phyloP scores from a whole-genome alignment of 352 stramenopile species.

The Phytophthora podocarpi region DNA sequence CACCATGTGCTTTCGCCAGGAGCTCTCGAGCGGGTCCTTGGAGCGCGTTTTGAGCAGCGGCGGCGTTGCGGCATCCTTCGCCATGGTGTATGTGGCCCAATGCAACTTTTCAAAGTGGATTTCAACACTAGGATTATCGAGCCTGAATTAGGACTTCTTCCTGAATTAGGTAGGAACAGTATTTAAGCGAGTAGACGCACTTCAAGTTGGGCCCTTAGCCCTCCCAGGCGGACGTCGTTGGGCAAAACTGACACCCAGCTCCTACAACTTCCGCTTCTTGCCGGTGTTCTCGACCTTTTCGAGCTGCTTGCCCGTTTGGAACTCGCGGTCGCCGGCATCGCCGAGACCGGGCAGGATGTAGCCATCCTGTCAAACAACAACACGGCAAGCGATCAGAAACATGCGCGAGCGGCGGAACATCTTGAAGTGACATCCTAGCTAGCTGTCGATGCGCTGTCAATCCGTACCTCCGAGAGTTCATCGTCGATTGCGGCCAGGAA shows the following conservation, averaged over 20 bases:
- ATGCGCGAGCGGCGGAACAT: constrained; percentile 13
- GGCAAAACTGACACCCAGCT: no score
- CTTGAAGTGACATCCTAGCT: constrained; percentile 32
- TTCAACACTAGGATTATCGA: no score
- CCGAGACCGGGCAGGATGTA: constrained; percentile 85
- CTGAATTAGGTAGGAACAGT: neutral
- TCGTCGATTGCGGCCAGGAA: constrained; percentile 82
- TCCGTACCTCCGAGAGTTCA: constrained; percentile 65
- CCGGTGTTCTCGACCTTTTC: constrained; percentile 36
- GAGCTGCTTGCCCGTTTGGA: constrained; percentile 68
- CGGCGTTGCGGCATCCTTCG: constrained; percentile 37
- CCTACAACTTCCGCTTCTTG: constrained; percentile 73
- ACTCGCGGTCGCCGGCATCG: constrained; percentile 85
- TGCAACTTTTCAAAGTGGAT: constrained; percentile 25
- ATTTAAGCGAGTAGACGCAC: no score
- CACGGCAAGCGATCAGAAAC: constrained; percentile 27
- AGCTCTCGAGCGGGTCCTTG: constrained; percentile 87
- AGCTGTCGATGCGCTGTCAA: neutral
- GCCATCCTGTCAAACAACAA: constrained; percentile 52
- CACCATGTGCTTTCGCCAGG: constrained; percentile 88
- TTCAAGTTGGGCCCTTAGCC: constrained; percentile 6
- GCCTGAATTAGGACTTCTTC: no score
- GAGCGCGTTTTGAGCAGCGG: constrained; percentile 71
- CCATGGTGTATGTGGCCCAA: constrained; percentile 7
- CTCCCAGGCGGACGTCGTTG: no score